Evolutionary conservation across 192 early-diverging fungal species (phyloP), one percentile per base, ranked within the genome.

Genomic region (Rhizoclosmatium sp.): DNA sequence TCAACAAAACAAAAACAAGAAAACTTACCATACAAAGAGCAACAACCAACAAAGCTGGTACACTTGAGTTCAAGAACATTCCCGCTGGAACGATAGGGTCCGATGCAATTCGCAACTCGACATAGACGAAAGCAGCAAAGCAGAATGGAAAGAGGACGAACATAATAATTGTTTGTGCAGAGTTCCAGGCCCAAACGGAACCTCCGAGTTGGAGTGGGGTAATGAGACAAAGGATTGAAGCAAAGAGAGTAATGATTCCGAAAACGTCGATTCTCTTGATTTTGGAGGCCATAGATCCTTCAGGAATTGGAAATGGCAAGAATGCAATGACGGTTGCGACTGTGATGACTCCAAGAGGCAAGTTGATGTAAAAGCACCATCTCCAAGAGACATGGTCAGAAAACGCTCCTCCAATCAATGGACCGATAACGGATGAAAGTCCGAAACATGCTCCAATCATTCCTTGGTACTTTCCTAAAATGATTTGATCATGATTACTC

Each of bases 381-480:
- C 67, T 31, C 47, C 46, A 71, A 40, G 69, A 69, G 42, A 84
- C 54, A 78, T 76, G 16, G 77, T 98, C 92, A 42, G 93, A 94
- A 59, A 98, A 93, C 5, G 92, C 82, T 48, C 97, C 97, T 69
- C 97, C 97, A 16, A 96, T 68, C 7, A 96, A 84, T 0, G 97
- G 95, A 3, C 95, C 97, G 19, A 95, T 75, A 1, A 94, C 91
- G 2, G 92, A 92, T 4, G 94, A 89, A 56, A 95, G 72, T 2
- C 71, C 79, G 60, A 68, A 64, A 16, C 39, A 91, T 3, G 94
- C 97, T 14, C 95, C 70, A 2, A 95, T 91, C 2, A 92, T 91
- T 4, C 93, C 89, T 82, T 95, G 69, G 46, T 56, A 74, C 71
- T 80, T 76, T 31, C 31, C 31, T 31, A 31, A 31, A 31, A 31